A percentile compares a stretch with the other conserved stretches of the same genome.
Evolutionary conservation across 805 yeast genomes (phyloP).

Genomic region (Kodamaea fukazawae): DNA sequence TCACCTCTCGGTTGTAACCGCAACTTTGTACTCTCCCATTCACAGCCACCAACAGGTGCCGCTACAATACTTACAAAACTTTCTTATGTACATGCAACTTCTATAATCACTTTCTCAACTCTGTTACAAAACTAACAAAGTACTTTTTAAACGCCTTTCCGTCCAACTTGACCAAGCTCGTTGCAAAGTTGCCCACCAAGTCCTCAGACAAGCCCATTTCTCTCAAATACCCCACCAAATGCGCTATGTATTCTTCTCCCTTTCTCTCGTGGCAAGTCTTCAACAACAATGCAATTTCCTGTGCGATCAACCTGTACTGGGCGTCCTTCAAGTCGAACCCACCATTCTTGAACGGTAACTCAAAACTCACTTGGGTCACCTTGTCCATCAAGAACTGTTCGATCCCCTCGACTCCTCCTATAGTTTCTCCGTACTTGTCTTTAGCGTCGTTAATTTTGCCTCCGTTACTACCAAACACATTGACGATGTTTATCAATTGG

Average conservation of each 20-base stretch:
- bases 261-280: slow-evolving; percentile 52
- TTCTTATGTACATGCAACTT: too few species aligned
- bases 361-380: slow-evolving; percentile 66
- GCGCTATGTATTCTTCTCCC: slow-evolving; percentile 43
- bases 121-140: slow-evolving; percentile 46
- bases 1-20: too few species aligned
- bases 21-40: too few species aligned
- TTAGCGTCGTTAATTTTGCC: slow-evolving; percentile 55
- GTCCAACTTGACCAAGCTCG: slow-evolving; percentile 53
- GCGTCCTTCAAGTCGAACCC: slow-evolving; percentile 73
- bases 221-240: slow-evolving; percentile 54
- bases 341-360: slow-evolving; percentile 71
- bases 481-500: slow-evolving; percentile 61
- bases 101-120: slow-evolving; percentile 22
- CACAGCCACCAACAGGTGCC: too few species aligned
- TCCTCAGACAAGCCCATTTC: slow-evolving; percentile 55
- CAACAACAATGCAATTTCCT: slow-evolving; percentile 70
- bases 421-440: slow-evolving; percentile 50
- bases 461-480: slow-evolving; percentile 54
- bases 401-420: slow-evolving; percentile 62
- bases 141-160: slow-evolving; percentile 69
- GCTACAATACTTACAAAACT: too few species aligned
- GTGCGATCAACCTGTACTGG: slow-evolving; percentile 67
- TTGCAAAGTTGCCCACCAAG: slow-evolving; percentile 59
- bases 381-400: slow-evolving; percentile 68